phyloP scores from a whole-genome alignment of 257 asterid genomes.

The Ocimum tenuiflorum region DNA sequence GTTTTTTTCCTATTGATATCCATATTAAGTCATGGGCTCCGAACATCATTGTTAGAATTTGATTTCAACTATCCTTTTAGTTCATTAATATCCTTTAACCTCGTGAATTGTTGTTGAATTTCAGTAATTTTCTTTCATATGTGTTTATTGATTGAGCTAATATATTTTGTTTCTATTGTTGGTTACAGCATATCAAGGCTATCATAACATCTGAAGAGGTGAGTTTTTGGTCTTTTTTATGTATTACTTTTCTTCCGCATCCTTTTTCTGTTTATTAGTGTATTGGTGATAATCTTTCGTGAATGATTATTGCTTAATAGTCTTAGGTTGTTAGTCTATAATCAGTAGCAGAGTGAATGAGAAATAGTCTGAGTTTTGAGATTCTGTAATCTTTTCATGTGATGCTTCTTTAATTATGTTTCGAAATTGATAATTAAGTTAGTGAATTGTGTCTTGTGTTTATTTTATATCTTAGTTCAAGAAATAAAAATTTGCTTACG shows the following conservation, averaged over 20 bases:
- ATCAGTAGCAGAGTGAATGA: not conserved
- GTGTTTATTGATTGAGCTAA: not conserved
- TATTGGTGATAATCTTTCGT: not conserved
- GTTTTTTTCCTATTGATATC: not conserved
- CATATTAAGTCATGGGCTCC: too few species aligned
- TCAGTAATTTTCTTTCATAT: not conserved
- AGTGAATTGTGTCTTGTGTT: not conserved
- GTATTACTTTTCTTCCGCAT: not conserved
- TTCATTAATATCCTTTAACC: not conserved
- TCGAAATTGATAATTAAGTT: not conserved
- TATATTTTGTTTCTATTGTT: constrained; percentile 14
- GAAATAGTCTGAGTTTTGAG: not conserved
- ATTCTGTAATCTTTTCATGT: not conserved
- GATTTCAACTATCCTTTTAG: not conserved
- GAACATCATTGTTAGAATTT: not conserved
- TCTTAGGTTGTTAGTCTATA: not conserved
- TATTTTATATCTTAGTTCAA: not conserved
- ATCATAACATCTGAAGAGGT: constrained; percentile 89
- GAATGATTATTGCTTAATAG: not conserved
- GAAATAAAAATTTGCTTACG: not conserved
- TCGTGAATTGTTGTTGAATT: not conserved
- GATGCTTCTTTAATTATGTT: not conserved
- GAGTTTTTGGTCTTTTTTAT: constrained; percentile 3
- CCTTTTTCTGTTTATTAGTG: not conserved
- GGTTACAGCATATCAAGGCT: constrained; percentile 90